Conservation (phyloP, 2,329 filamentous ascomycete genomes). For the Pezicula radicicola region DNA sequence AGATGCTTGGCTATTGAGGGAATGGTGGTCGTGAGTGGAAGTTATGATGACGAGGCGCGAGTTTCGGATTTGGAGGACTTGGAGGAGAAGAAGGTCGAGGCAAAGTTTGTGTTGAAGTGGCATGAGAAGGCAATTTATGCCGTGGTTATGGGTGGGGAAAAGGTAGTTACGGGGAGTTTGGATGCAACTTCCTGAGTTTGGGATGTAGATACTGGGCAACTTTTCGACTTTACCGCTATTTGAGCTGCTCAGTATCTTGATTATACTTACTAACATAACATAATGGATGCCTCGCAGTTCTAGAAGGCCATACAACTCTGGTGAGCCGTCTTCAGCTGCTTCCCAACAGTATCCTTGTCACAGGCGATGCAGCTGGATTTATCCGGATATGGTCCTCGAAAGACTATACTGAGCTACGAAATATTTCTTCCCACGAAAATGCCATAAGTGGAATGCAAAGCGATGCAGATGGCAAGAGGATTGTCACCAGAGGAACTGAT, state of each 20-base stretch:
- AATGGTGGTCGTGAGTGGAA: neutral
- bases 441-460: no score
- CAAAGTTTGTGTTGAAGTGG: no score
- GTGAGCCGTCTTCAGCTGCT: conserved; percentile 1
- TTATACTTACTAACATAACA: no score
- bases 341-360: conserved; percentile 73
- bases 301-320: conserved; percentile 3
- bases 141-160: no score
- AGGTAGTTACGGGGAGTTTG: neutral
- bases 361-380: conserved; percentile 96
- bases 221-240: neutral
- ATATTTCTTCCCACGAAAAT: conserved; percentile 81
- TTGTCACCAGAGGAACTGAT: conserved; percentile 90
- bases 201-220: conserved; percentile 5
- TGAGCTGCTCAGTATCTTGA: neutral
- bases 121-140: no score
- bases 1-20: no score
- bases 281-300: neutral
- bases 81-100: no score
- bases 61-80: no score
- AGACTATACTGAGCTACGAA: conserved; percentile 94
- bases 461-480: conserved; percentile 53
- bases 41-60: no score
- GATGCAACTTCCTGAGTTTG: conserved; percentile 5
- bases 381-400: conserved; percentile 72